Percentiles rank a stretch among this genome's conserved stretches.
Evolutionary conservation across 352 stramenopile genomes (phyloP).

Genomic region (Hyaloperonospora arabidopsidis): DNA sequence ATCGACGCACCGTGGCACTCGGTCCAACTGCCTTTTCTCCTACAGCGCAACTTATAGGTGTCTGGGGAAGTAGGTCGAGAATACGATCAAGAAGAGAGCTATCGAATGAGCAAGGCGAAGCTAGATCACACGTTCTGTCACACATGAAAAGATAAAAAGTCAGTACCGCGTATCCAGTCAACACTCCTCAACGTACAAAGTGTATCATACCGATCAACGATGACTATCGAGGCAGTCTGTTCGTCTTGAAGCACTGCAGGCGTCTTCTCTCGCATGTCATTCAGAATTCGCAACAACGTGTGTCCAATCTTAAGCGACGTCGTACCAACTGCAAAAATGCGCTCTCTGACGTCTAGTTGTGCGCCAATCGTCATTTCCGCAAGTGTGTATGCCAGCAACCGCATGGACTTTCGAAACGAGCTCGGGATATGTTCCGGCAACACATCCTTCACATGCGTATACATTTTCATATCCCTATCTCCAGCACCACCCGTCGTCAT

Average conservation of each 20-base stretch:
- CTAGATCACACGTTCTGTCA: slow-evolving; percentile 54
- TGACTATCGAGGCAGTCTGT: slow-evolving; percentile 46
- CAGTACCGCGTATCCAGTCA: not conserved
- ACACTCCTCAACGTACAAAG: slow-evolving; percentile 1
- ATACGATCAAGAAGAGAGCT: slow-evolving; percentile 64
- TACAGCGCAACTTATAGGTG: slow-evolving; percentile 12
- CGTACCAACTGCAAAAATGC: slow-evolving; percentile 58
- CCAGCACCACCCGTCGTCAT: slow-evolving; percentile 2
- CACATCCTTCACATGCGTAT: slow-evolving; percentile 61
- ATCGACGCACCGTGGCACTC: slow-evolving; percentile 12
- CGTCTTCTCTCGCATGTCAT: slow-evolving; percentile 48
- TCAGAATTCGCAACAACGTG: slow-evolving; percentile 56
- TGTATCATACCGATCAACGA: slow-evolving; percentile 54
- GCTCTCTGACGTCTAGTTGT: slow-evolving; percentile 53
- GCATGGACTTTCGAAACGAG: slow-evolving; percentile 48
- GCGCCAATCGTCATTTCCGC: slow-evolving; percentile 44
- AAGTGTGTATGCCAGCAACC: slow-evolving; percentile 57
- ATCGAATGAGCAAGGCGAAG: slow-evolving; percentile 52
- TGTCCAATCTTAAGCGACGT: slow-evolving; percentile 78
- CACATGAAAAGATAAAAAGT: not conserved
- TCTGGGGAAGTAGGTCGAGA: slow-evolving; percentile 54
- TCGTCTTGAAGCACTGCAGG: slow-evolving; percentile 30
- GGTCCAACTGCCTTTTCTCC: slow-evolving; percentile 14
- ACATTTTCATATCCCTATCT: slow-evolving; percentile 16
- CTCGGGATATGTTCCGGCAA: slow-evolving; percentile 58